These are phyloP conservation scores for Chaetothyriales sp. DNA, from an alignment of 2,329 filamentous ascomycete genomes.

Conservation along the genomic window DNA sequence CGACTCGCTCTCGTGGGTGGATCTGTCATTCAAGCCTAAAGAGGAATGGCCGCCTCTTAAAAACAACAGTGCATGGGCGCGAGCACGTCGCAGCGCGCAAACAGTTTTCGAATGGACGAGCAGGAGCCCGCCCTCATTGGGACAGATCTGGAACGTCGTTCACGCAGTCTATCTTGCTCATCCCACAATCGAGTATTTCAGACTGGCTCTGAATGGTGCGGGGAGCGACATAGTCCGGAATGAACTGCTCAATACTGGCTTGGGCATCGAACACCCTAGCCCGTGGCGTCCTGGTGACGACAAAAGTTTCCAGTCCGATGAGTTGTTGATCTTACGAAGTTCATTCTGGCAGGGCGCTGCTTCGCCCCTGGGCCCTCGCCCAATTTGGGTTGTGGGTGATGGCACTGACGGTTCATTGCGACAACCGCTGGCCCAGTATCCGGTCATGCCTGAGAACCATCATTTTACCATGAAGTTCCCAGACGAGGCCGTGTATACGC, in stretches of 20 bases:
- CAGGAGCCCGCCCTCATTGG: constrained; percentile 22
- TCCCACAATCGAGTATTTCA: constrained; percentile 24
- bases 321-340: constrained; percentile 38
- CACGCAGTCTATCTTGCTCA: constrained; percentile 25
- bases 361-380: constrained; percentile 51
- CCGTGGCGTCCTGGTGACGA: constrained; percentile 21
- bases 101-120: constrained; percentile 25
- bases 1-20: constrained; percentile 21
- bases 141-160: constrained; percentile 29
- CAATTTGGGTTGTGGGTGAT: constrained; percentile 37
- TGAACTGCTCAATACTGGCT: constrained; percentile 26
- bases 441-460: constrained; percentile 25
- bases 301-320: constrained; percentile 10
- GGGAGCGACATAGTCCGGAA: constrained; percentile 18
- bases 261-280: constrained; percentile 31
- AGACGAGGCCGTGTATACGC: constrained; percentile 41
- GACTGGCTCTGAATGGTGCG: constrained; percentile 23
- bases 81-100: constrained; percentile 18
- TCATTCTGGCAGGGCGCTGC: constrained; percentile 60
- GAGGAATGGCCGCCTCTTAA: constrained; percentile 17
- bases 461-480: constrained; percentile 26
- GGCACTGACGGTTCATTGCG: constrained; percentile 11
- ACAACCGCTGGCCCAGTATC: constrained; percentile 33
- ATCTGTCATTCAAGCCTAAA: constrained; percentile 18
- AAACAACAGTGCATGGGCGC: constrained; percentile 31